Evolutionary conservation across 306 rosid genomes (phyloP).

Genomic region (Cucumis melo): DNA sequence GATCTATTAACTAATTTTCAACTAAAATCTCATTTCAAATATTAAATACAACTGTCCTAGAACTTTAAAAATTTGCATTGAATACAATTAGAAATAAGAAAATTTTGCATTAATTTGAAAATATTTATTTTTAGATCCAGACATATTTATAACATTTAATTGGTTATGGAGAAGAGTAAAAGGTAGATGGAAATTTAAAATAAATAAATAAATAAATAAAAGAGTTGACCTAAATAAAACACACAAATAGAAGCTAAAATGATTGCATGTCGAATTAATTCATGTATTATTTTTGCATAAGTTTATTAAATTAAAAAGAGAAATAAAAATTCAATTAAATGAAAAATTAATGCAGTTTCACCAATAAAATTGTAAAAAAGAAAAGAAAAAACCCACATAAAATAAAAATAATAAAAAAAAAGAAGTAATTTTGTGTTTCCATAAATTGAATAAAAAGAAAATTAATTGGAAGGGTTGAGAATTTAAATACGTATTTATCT

Average conservation of each 20-base stretch:
- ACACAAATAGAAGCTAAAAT: background rate
- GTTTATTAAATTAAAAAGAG: background rate
- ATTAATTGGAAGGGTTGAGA: background rate
- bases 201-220: background rate
- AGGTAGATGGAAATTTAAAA: background rate
- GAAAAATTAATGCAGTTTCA: background rate
- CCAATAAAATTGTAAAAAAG: background rate
- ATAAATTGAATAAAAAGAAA: background rate
- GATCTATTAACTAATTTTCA: too few species aligned
- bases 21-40: background rate
- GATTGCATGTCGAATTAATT: background rate
- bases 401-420: too few species aligned
- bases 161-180: background rate
- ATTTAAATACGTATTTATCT: conserved; percentile 8
- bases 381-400: too few species aligned
- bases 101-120: background rate
- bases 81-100: background rate
- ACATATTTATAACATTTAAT: background rate
- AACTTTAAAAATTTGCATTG: background rate
- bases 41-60: background rate
- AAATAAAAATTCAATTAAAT: background rate
- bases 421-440: background rate
- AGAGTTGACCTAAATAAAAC: background rate
- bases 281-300: background rate
- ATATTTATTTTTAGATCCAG: background rate